Evolutionary conservation across 768 basidiomycete species (phyloP).

Genomic region (Leccinum boreale): DNA sequence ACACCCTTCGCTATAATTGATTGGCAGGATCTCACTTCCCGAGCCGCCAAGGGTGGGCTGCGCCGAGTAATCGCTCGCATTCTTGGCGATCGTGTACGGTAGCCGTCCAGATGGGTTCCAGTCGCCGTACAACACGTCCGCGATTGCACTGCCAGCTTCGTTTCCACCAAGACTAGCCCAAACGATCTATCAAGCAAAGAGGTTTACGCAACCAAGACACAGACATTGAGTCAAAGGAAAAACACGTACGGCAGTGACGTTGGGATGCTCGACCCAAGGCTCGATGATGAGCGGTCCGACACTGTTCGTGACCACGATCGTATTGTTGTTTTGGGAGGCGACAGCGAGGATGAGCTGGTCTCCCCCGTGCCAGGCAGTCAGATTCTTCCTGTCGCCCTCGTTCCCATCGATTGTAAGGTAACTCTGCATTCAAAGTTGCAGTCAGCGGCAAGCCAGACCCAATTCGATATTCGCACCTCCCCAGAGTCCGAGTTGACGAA

Average conservation of each 20-base stretch:
- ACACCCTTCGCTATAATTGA: conserved; percentile 60
- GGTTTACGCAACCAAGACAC: not conserved
- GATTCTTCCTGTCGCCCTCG: conserved; percentile 35
- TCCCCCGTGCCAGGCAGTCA: conserved; percentile 38
- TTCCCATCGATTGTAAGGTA: conserved; percentile 62
- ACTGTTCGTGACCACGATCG: conserved; percentile 76
- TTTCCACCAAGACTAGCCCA: conserved; percentile 62
- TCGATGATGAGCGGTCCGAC: conserved; percentile 72
- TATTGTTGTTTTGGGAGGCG: conserved; percentile 69
- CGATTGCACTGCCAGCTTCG: conserved; percentile 74
- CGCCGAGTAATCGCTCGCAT: conserved; percentile 47
- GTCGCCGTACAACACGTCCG: conserved; percentile 73
- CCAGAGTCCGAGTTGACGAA: conserved; percentile 84
- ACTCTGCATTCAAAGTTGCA: conserved; percentile 23
- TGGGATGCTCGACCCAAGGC: conserved; percentile 72
- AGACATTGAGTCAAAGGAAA: conserved; percentile 14
- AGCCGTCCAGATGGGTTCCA: conserved; percentile 74
- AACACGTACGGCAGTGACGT: conserved; percentile 62
- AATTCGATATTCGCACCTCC: conserved; percentile 41
- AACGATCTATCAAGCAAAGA: conserved; percentile 31
- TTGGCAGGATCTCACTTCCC: conserved; percentile 34
- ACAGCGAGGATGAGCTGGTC: conserved; percentile 47
- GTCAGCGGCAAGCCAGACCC: not conserved
- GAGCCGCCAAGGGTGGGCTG: conserved; percentile 31
- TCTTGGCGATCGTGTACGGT: conserved; percentile 74